These are phyloP conservation scores for Tetraselmis striata DNA, from an alignment of 139 green algal species.

Conservation along the genomic window DNA sequence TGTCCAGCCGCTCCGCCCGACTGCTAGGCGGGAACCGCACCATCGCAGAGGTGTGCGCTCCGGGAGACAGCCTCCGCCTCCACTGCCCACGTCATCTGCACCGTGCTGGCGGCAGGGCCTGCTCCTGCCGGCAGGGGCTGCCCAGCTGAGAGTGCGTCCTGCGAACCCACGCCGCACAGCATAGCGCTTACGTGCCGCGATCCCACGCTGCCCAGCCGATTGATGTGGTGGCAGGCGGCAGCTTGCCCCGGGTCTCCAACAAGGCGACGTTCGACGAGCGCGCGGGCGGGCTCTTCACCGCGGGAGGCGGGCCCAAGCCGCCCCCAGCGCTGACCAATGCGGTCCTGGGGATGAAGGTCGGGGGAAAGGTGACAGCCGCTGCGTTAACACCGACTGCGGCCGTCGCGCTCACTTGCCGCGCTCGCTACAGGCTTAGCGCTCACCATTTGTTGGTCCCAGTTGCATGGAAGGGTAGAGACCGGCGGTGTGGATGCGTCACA, in stretches of 20 bases:
- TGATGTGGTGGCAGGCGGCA: constrained; percentile 64
- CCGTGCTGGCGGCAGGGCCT: too few species aligned
- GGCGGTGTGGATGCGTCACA: neutral
- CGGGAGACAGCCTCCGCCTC: neutral
- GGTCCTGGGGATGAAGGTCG: constrained; percentile 79
- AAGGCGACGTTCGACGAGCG: constrained; percentile 33
- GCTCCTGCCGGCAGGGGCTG: too few species aligned
- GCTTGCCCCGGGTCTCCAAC: constrained; percentile 1
- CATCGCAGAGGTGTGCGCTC: constrained; percentile 72
- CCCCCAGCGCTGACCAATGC: constrained; percentile 67
- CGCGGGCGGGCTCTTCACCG: constrained; percentile 63
- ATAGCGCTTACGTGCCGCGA: too few species aligned
- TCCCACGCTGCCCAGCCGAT: too few species aligned
- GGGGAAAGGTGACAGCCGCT: constrained; percentile 63
- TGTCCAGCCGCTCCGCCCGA: constrained; percentile 70
- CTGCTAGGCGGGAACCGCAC: constrained; percentile 84
- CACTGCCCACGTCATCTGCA: neutral
- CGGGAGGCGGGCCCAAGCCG: constrained; percentile 69
- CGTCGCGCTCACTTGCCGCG: too few species aligned
- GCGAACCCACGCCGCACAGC: too few species aligned
- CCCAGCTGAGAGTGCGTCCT: too few species aligned
- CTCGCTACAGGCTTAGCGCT: neutral
- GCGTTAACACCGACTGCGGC: too few species aligned
- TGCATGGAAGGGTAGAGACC: neutral
- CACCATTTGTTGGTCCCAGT: constrained; percentile 2